A percentile compares a stretch with the other conserved stretches of the same genome.
Conservation (phyloP, 2,329 filamentous ascomycete genomes). For the Pestalotiopsis sp. region DNA sequence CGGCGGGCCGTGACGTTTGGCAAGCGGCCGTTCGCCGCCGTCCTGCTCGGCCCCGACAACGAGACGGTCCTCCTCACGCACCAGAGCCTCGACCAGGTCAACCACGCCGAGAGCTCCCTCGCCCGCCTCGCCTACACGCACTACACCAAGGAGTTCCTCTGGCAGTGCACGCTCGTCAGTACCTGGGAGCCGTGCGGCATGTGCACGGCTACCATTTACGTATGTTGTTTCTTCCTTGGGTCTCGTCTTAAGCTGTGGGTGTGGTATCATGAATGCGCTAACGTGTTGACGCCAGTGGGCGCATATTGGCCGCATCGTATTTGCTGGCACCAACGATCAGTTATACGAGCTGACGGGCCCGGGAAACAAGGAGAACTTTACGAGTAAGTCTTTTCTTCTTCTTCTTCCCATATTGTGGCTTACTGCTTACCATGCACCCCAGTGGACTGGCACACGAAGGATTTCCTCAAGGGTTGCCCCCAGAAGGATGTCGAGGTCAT, state of each 20-base stretch:
- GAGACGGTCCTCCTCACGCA: constrained; percentile 49
- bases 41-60: constrained; percentile 52
- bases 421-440: constrained; percentile 14
- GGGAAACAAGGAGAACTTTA: constrained; percentile 55
- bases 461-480: constrained; percentile 45
- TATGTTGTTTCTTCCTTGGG: constrained; percentile 13
- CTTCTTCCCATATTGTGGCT: not conserved
- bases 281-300: constrained; percentile 39
- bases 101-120: constrained; percentile 54
- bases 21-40: constrained; percentile 52
- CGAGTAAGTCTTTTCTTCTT: constrained; percentile 21
- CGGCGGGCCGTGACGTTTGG: constrained; percentile 43
- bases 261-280: not conserved
- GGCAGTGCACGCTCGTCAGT: constrained; percentile 50
- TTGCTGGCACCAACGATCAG: constrained; percentile 50
- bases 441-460: constrained; percentile 49
- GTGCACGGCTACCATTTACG: constrained; percentile 40
- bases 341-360: constrained; percentile 46
- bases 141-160: constrained; percentile 50
- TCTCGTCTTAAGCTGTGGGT: constrained; percentile 24
- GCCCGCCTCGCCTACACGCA: constrained; percentile 51
- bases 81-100: constrained; percentile 53
- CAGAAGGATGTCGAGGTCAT: constrained; percentile 53
- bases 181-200: constrained; percentile 61
- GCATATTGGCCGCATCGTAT: constrained; percentile 54